These are phyloP conservation scores for Cucurbita moschata DNA, from an alignment of 306 rosid genomes.

Conservation along the genomic window DNA sequence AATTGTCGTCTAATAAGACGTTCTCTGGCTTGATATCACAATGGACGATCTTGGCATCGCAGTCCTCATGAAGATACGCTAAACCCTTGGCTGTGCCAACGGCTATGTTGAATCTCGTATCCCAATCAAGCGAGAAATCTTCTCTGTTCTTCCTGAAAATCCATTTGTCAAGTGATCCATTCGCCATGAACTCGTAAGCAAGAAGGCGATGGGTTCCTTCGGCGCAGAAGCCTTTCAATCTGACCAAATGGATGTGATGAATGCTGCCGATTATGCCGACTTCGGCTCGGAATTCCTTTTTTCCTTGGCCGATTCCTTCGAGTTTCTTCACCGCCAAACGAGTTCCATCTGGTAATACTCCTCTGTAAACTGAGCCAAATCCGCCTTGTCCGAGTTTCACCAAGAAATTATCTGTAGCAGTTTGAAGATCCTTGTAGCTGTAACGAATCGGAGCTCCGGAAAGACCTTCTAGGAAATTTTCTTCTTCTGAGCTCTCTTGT, in stretches of 20 bases:
- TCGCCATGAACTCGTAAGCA: slow-evolving; percentile 80
- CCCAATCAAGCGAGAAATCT: slow-evolving; percentile 54
- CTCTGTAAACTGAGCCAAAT: slow-evolving; percentile 78
- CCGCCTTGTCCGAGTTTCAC: slow-evolving; percentile 91
- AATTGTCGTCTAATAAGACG: slow-evolving; percentile 63
- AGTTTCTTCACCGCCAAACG: slow-evolving; percentile 75
- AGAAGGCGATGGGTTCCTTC: slow-evolving; percentile 74
- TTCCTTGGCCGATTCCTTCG: slow-evolving; percentile 89
- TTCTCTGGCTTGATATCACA: slow-evolving; percentile 95
- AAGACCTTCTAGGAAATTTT: slow-evolving; percentile 63
- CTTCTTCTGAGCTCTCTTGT: slow-evolving; percentile 60
- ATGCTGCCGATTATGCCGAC: slow-evolving; percentile 93
- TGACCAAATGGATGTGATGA: slow-evolving; percentile 78
- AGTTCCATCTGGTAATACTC: slow-evolving; percentile 57
- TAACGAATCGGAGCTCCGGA: slow-evolving; percentile 71
- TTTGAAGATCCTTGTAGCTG: slow-evolving; percentile 52
- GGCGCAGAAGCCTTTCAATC: slow-evolving; percentile 71
- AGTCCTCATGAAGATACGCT: slow-evolving; percentile 81
- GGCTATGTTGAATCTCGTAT: slow-evolving; percentile 63
- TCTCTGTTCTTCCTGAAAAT: slow-evolving; percentile 49
- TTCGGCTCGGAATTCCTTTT: slow-evolving; percentile 88
- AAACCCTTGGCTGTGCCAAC: slow-evolving; percentile 85
- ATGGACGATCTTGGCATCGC: slow-evolving; percentile 77
- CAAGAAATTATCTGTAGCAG: slow-evolving; percentile 58
- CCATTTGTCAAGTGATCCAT: slow-evolving; percentile 78